A percentile compares a stretch with the other conserved stretches of the same genome.
Conservation (phyloP, 257 asterid species). For the Ilex aquifolium region DNA sequence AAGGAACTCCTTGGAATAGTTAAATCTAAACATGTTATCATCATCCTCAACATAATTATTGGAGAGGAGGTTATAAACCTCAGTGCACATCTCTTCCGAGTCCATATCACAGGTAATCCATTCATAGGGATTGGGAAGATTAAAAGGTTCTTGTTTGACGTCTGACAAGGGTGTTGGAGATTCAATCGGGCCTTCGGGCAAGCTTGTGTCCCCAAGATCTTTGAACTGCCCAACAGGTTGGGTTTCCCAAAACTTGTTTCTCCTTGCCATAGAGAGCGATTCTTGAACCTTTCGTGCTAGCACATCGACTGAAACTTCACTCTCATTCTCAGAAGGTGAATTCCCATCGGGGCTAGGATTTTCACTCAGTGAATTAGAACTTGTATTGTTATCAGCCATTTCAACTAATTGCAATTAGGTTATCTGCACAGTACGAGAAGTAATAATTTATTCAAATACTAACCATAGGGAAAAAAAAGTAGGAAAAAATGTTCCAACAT, state of each 20-base stretch:
- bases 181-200: background rate
- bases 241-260: constrained; percentile 3
- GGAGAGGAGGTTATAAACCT: background rate
- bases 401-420: background rate
- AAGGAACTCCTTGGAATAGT: constrained; percentile 3
- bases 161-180: background rate
- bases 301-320: background rate
- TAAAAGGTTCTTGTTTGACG: constrained; percentile 1
- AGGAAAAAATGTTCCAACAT: too few species aligned
- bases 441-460: too few species aligned
- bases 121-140: background rate
- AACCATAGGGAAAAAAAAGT: too few species aligned
- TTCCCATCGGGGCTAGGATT: background rate
- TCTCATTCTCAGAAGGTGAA: background rate
- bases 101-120: constrained; percentile 1
- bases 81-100: background rate
- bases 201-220: background rate
- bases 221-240: constrained; percentile 4
- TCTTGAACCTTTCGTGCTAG: constrained; percentile 2
- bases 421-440: too few species aligned
- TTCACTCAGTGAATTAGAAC: background rate
- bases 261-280: background rate
- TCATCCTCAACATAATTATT: constrained; percentile 3
- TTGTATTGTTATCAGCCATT: background rate
- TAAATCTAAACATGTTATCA: constrained; percentile 1